These are phyloP conservation scores for Trichoderma asperellum DNA, from an alignment of 2,329 filamentous ascomycete species.

Conservation along the genomic window DNA sequence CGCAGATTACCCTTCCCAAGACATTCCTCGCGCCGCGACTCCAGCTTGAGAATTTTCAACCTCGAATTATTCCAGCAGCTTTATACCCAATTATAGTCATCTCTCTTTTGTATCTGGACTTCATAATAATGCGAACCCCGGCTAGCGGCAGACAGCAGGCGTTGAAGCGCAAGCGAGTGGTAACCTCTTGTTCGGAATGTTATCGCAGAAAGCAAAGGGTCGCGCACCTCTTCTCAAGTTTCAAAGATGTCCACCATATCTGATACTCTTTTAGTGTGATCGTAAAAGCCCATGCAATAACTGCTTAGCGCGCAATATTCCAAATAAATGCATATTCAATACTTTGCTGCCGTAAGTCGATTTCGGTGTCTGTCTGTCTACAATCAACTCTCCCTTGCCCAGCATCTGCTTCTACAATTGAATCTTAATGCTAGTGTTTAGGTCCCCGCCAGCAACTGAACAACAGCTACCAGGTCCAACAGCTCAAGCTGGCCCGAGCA, in stretches of 20 bases:
- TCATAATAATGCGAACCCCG: background rate
- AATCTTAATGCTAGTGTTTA: background rate
- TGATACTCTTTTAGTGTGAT: background rate
- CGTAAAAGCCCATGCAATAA: background rate
- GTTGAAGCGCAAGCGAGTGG: background rate
- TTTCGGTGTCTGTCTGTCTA: background rate
- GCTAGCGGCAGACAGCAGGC: background rate
- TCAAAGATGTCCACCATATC: background rate
- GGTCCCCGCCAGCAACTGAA: background rate
- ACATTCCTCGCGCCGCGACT: background rate
- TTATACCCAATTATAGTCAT: background rate
- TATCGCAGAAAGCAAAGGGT: background rate
- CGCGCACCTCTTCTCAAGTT: background rate
- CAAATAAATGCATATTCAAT: background rate
- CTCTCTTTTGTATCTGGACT: background rate
- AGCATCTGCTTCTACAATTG: background rate
- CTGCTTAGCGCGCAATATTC: background rate
- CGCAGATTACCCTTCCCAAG: background rate
- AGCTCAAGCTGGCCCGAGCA: background rate
- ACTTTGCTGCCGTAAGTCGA: background rate
- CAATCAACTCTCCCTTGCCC: no score
- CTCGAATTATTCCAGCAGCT: background rate
- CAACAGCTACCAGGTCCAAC: background rate
- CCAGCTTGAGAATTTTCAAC: background rate
- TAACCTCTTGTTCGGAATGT: background rate